These are phyloP conservation scores for Heracleum sosnowskyi DNA, from an alignment of 129 eudicot species.

Conservation along the genomic window DNA sequence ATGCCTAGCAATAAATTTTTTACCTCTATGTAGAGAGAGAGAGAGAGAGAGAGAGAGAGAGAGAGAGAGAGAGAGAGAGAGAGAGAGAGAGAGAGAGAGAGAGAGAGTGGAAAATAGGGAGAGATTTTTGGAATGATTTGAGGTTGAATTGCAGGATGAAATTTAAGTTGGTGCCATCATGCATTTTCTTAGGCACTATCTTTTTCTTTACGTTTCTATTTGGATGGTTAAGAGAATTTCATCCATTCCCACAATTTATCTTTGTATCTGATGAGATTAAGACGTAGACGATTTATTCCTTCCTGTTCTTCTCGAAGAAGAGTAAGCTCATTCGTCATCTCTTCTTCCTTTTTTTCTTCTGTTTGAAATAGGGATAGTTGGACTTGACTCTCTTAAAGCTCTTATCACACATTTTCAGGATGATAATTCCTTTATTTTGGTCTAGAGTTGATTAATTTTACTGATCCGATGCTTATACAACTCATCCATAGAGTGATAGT, in stretches of 20 bases:
- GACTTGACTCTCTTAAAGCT: neutral
- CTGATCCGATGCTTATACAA: neutral
- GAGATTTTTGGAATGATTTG: constrained; percentile 34
- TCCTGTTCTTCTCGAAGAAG: constrained; percentile 62
- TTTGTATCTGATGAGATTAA: constrained; percentile 56
- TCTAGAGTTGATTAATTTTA: neutral
- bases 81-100: too few species aligned
- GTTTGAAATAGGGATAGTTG: neutral
- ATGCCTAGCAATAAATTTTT: neutral
- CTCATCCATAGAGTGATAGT: neutral
- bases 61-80: too few species aligned
- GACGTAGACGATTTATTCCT: constrained; percentile 59
- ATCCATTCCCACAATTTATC: constrained; percentile 13
- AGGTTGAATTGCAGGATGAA: constrained; percentile 44
- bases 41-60: too few species aligned
- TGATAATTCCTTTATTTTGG: neutral
- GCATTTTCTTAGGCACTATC: constrained; percentile 6
- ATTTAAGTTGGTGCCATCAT: constrained; percentile 47
- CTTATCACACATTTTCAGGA: neutral
- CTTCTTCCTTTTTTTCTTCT: neutral
- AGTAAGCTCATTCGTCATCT: constrained; percentile 25
- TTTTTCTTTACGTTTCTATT: constrained; percentile 20
- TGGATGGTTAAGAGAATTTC: constrained; percentile 20
- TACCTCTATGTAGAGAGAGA: too few species aligned
- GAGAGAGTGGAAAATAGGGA: neutral